phyloP scores from a whole-genome alignment of 2,329 filamentous ascomycete species.

The Thermoascus crustaceus region DNA sequence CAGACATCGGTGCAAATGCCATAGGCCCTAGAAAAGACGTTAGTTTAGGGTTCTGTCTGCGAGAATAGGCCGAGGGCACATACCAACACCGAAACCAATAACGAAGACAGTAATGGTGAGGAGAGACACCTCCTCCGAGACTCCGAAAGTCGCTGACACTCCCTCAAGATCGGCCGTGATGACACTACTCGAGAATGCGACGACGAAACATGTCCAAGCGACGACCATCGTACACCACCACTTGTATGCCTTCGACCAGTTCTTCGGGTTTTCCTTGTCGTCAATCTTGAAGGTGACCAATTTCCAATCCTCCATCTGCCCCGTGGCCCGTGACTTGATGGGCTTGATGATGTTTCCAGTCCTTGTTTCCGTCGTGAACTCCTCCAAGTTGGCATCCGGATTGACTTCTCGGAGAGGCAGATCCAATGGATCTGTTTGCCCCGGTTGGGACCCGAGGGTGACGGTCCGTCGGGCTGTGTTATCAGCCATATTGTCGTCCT shows the following conservation, averaged over 20 bases:
- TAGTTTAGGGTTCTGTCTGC: too few relatives aligned
- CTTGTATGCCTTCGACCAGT: constrained; percentile 70
- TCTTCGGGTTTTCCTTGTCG: constrained; percentile 75
- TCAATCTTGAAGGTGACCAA: constrained; percentile 63
- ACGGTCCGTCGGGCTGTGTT: constrained; percentile 15
- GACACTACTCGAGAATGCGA: constrained; percentile 63
- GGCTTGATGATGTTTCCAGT: constrained; percentile 53
- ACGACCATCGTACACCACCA: constrained; percentile 85
- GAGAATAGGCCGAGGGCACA: constrained; percentile 17
- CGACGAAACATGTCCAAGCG: constrained; percentile 65
- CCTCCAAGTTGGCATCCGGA: constrained; percentile 53
- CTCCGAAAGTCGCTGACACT: constrained; percentile 54
- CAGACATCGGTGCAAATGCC: constrained; percentile 69
- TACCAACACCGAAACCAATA: constrained; percentile 69
- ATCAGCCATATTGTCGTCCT: constrained; percentile 5
- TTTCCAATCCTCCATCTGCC: constrained; percentile 48
- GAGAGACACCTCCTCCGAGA: constrained; percentile 64
- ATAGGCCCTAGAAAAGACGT: constrained; percentile 51
- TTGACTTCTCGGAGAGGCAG: constrained; percentile 60
- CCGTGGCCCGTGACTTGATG: constrained; percentile 47
- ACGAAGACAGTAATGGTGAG: constrained; percentile 70
- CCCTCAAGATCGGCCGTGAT: constrained; percentile 68
- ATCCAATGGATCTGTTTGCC: constrained; percentile 41
- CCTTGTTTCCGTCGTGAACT: constrained; percentile 57
- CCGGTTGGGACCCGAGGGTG: constrained; percentile 15